Conservation (phyloP, 176 grass and related monocot species). For the Aegilops bicornis region DNA sequence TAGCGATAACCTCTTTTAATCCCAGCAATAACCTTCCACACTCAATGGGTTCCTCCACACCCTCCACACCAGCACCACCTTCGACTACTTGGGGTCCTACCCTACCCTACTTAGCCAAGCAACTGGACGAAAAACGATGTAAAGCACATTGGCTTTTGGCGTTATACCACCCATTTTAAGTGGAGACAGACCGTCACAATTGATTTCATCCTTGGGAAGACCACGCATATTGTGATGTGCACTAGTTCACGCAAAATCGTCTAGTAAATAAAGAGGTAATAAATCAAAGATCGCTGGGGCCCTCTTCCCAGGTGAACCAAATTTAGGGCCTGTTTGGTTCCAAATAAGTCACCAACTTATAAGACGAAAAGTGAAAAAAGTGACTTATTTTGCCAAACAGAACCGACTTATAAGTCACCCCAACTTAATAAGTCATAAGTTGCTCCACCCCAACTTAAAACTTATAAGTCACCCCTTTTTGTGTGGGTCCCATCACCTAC, state of each 20-base stretch:
- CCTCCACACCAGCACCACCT: constrained; percentile 30
- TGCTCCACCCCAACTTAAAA: too few species aligned
- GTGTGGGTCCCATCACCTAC: too few species aligned
- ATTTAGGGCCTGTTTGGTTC: too few species aligned
- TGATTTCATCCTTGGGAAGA: not conserved
- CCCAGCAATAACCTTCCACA: not conserved
- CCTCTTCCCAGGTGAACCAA: not conserved
- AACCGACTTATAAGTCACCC: too few species aligned
- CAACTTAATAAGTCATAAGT: too few species aligned
- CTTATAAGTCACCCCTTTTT: too few species aligned
- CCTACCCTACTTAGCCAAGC: not conserved
- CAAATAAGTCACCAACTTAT: too few species aligned
- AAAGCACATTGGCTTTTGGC: constrained; percentile 11
- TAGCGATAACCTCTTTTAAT: not conserved
- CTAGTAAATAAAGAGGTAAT: not conserved
- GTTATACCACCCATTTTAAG: not conserved
- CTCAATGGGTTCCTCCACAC: not conserved
- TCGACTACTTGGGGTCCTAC: not conserved
- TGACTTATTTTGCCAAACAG: too few species aligned
- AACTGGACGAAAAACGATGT: not conserved
- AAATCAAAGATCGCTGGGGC: not conserved
- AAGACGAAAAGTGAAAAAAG: too few species aligned
- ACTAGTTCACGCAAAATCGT: not conserved
- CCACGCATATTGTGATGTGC: not conserved
- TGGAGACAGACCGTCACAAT: not conserved